These are phyloP conservation scores for Volutella citrinella DNA, from an alignment of 2,329 filamentous ascomycete genomes.

Conservation along the genomic window DNA sequence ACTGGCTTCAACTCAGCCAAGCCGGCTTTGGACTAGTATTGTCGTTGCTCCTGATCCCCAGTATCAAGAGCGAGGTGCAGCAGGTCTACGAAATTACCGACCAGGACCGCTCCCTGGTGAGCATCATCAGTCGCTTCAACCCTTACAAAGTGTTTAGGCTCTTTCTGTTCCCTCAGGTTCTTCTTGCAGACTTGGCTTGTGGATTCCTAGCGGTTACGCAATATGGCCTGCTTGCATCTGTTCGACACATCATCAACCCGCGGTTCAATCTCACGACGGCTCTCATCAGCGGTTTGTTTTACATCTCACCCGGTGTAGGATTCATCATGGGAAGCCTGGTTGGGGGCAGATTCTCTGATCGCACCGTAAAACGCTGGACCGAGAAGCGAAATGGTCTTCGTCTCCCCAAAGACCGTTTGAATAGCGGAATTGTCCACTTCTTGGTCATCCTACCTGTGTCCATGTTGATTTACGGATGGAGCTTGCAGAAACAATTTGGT, in stretches of 20 bases:
- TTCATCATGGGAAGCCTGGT: constrained; percentile 6
- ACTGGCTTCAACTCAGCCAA: constrained; percentile 11
- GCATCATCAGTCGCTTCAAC: constrained; percentile 6
- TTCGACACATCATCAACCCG: constrained; percentile 7
- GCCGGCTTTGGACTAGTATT: constrained; percentile 8
- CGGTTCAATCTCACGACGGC: constrained; percentile 7
- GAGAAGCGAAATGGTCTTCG: constrained; percentile 3
- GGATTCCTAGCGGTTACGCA: constrained; percentile 12
- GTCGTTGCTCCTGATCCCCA: constrained; percentile 12
- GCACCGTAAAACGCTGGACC: constrained; percentile 5
- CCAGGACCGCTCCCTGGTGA: background rate
- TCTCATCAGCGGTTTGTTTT: constrained; percentile 7
- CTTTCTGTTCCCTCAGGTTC: constrained; percentile 6
- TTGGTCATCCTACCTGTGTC: constrained; percentile 4
- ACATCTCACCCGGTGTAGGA: constrained; percentile 3
- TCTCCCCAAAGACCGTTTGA: constrained; percentile 7
- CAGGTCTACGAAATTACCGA: constrained; percentile 3
- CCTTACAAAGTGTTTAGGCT: constrained; percentile 8
- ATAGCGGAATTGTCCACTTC: constrained; percentile 2
- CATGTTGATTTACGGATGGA: constrained; percentile 6
- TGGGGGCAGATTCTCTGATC: constrained; percentile 7
- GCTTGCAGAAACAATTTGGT: constrained; percentile 1
- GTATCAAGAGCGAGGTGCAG: constrained; percentile 8
- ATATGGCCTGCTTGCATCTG: constrained; percentile 6
- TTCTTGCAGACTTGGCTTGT: constrained; percentile 12